These are phyloP conservation scores for Zymoseptoria ardabiliae DNA, from an alignment of 2,329 filamentous ascomycete species.

Conservation along the genomic window DNA sequence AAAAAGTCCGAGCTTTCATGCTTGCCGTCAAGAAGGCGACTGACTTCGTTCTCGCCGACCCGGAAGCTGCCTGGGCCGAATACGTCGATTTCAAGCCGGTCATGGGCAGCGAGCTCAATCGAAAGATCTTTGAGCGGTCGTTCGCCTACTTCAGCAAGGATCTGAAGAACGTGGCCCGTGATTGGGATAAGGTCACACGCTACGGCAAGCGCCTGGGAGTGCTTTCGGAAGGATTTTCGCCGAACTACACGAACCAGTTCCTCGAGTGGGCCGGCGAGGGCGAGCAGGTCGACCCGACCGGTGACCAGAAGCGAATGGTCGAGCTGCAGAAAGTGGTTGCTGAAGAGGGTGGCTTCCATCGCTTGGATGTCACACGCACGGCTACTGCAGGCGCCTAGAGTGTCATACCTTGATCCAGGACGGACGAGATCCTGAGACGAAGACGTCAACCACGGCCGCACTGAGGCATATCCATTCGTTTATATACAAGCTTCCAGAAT, in stretches of 20 bases:
- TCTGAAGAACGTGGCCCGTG: conserved; percentile 64
- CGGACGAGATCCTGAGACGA: not conserved
- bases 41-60: conserved; percentile 60
- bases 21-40: conserved; percentile 67
- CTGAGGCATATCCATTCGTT: not conserved
- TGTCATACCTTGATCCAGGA: not conserved
- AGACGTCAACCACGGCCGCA: not conserved
- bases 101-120: conserved; percentile 61
- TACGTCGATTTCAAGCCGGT: conserved; percentile 66
- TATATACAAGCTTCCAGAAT: not conserved
- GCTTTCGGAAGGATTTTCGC: conserved; percentile 53
- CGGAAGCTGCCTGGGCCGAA: conserved; percentile 57
- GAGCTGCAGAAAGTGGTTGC: conserved; percentile 61
- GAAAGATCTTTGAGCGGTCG: conserved; percentile 72
- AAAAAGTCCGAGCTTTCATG: conserved; percentile 61
- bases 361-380: conserved; percentile 32
- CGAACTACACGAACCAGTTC: conserved; percentile 68
- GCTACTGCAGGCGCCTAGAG: conserved; percentile 13
- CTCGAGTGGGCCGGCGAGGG: conserved; percentile 58
- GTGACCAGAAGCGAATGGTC: conserved; percentile 69
- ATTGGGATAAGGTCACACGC: conserved; percentile 70
- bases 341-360: conserved; percentile 55
- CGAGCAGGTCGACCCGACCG: conserved; percentile 59
- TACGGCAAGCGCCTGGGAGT: conserved; percentile 70
- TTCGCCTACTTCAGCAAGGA: conserved; percentile 71